phyloP scores from a whole-genome alignment of 805 yeast species.

The Limtongozyma cylindracea region DNA sequence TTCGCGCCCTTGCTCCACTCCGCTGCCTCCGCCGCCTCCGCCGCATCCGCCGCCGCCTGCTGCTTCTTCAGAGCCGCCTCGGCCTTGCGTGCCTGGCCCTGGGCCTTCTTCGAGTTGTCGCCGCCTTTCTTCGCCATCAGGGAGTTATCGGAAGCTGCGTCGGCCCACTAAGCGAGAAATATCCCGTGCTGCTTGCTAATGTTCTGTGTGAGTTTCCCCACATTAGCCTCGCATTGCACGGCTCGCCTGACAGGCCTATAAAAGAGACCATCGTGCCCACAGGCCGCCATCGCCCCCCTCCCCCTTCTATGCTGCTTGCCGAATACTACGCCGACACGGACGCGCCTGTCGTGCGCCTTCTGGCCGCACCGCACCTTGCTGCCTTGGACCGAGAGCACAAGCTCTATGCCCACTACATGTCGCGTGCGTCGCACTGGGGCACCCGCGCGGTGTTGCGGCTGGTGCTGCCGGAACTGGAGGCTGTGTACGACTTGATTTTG shows the following conservation, averaged over 20 bases:
- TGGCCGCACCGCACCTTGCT: slow-evolving; percentile 46
- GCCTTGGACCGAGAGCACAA: slow-evolving; percentile 30
- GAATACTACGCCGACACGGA: slow-evolving; percentile 18
- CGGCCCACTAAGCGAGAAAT: too few relatives aligned
- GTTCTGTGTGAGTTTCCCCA: too few relatives aligned
- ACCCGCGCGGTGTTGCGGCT: slow-evolving; percentile 58
- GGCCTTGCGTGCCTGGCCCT: slow-evolving; percentile 43
- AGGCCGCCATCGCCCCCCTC: too few relatives aligned
- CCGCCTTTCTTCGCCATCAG: slow-evolving; percentile 26
- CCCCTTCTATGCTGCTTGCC: too few relatives aligned
- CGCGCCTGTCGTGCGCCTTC: slow-evolving; percentile 17
- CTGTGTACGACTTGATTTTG: slow-evolving; percentile 45
- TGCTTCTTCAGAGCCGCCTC: slow-evolving; percentile 33
- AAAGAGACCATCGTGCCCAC: too few relatives aligned
- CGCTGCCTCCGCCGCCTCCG: slow-evolving; percentile 27
- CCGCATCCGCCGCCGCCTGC: slow-evolving; percentile 18
- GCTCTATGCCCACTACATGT: slow-evolving; percentile 56
- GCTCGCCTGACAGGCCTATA: too few relatives aligned
- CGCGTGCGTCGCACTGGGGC: slow-evolving; percentile 70
- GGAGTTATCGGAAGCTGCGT: too few relatives aligned
- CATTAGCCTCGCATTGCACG: too few relatives aligned
- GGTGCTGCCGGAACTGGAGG: slow-evolving; percentile 63
- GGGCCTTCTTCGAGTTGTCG: slow-evolving; percentile 28
- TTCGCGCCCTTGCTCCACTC: slow-evolving; percentile 55
- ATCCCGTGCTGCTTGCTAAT: too few relatives aligned